phyloP scores from a whole-genome alignment of 2,329 filamentous ascomycete species.

The Beauveria sp. region DNA sequence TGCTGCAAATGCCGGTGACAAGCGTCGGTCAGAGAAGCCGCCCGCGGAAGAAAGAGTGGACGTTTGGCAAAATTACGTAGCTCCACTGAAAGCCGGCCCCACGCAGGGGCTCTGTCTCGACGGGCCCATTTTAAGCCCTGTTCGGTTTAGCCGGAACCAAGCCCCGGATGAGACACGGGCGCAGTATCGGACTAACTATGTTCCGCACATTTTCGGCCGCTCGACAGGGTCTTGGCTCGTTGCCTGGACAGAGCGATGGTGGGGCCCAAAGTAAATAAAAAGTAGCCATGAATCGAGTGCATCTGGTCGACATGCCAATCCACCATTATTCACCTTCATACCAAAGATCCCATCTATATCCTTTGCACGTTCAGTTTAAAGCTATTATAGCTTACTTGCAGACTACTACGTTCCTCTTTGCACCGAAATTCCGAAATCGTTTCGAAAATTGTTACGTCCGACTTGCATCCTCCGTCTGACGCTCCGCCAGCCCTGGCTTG shows the following conservation, averaged over 20 bases:
- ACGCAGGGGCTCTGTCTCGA: neutral
- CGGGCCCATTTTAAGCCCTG: neutral
- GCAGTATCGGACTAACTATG: neutral
- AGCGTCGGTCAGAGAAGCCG: neutral
- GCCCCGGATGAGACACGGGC: neutral
- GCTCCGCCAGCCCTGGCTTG: conserved; percentile 22
- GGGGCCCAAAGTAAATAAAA: conserved; percentile 41
- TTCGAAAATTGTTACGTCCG: conserved; percentile 24
- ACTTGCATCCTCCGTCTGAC: neutral
- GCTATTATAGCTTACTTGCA: conserved; percentile 19
- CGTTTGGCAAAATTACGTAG: conserved; percentile 6
- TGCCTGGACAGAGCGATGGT: conserved; percentile 28
- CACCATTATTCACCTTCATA: conserved; percentile 18
- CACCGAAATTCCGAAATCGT: conserved; percentile 17
- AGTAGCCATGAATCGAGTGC: conserved; percentile 18
- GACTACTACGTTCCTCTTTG: conserved; percentile 19
- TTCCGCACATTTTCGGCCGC: conserved; percentile 15
- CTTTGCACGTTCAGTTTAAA: conserved; percentile 13
- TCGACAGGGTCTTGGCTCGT: conserved; percentile 17
- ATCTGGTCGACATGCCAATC: conserved; percentile 17
- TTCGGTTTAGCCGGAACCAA: neutral
- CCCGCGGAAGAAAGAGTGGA: neutral
- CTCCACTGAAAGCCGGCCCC: neutral
- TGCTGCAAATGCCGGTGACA: conserved; percentile 6
- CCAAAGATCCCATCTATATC: conserved; percentile 12